Evolutionary conservation across 257 asterid genomes (phyloP), one percentile per base, ranked within the genome.

Genomic region (Solanum ahanhuiri): DNA sequence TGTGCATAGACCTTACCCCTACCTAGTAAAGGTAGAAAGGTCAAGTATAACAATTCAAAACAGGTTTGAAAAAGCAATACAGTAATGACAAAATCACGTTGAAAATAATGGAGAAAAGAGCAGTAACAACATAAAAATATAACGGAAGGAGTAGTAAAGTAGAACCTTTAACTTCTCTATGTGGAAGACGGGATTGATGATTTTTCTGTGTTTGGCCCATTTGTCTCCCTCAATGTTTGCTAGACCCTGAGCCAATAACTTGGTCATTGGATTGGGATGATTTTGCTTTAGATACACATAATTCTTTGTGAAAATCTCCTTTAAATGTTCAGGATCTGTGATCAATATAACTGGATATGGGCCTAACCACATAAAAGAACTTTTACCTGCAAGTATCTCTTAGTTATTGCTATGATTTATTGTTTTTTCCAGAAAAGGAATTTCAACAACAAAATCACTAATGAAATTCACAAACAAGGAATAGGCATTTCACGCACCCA

Each of bases 171-270:
- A 39, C 82, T 75, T 75, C 82, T 75, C 58, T 0, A 39, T 1
- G 6, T 39, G 82, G 58, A 75, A 75, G 58, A 54, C 34, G 15
- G 58, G 82, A 39, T 39, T 75, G 82, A 94, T 86, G 69, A 93
- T 66, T 76, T 87, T 93, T 51, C 95, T 90, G 66, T 92, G 95
- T 67, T 93, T 94, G 17, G 92, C 86, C 98, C 97, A 93, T 90
- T 89, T 88, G 2, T 93, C 91, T 10, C 76, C 87, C 22, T 93
- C 97, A 17, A 54, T 30, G 20, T 1, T 12, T 18, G 51, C 84
- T 2, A 93, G 43, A 34, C 97, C 96, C 35, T 87, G 87, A 2
- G 70, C 85, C 34, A 91, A 88, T 58, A 92, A 77, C 83, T 39
- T 89, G 14, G 87, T 34, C 7, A 89, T 82, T 25, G 97, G 98